Percentiles rank a stretch among this genome's conserved stretches.
Conservation (phyloP, 805 yeast genomes). For the Candida manassasensis region DNA sequence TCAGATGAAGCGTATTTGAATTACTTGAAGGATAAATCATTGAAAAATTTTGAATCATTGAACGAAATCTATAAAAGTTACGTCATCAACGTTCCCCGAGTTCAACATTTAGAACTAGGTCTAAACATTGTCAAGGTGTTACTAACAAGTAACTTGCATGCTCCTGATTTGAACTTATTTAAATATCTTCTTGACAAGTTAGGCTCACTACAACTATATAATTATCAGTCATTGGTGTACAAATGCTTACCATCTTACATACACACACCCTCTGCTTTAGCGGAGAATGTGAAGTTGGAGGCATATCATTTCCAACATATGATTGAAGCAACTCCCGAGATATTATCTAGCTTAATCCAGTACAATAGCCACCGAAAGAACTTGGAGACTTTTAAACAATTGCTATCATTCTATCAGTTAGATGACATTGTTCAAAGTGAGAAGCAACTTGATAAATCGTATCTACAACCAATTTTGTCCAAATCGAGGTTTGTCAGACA, state of each 20-base stretch:
- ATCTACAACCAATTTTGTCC: conserved; percentile 19
- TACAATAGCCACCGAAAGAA: conserved; percentile 21
- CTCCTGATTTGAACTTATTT: conserved; percentile 24
- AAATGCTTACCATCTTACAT: conserved; percentile 21
- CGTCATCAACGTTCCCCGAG: conserved; percentile 1
- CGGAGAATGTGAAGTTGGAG: conserved; percentile 11
- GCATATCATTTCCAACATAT: conserved; percentile 19
- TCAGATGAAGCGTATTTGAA: neutral
- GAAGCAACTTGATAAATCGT: conserved; percentile 14
- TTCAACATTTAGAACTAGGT: conserved; percentile 11
- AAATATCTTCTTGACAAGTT: conserved; percentile 22
- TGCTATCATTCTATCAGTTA: conserved; percentile 24
- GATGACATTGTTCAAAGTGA: conserved; percentile 21
- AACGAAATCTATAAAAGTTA: conserved; percentile 1
- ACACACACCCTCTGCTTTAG: conserved; percentile 17
- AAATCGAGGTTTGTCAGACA: conserved; percentile 18
- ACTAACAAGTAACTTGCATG: conserved; percentile 10
- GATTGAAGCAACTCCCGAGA: conserved; percentile 26
- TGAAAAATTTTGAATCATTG: conserved; percentile 1
- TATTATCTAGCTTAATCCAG: conserved; percentile 22
- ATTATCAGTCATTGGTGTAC: conserved; percentile 26
- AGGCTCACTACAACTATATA: conserved; percentile 16
- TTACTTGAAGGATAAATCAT: conserved; percentile 1
- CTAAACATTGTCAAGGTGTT: conserved; percentile 9
- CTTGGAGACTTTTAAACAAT: conserved; percentile 14